Percentiles rank a stretch among this genome's conserved stretches.
phyloP scores from a whole-genome alignment of 2,329 filamentous ascomycete genomes.

The Mollisiaceae sp. region DNA sequence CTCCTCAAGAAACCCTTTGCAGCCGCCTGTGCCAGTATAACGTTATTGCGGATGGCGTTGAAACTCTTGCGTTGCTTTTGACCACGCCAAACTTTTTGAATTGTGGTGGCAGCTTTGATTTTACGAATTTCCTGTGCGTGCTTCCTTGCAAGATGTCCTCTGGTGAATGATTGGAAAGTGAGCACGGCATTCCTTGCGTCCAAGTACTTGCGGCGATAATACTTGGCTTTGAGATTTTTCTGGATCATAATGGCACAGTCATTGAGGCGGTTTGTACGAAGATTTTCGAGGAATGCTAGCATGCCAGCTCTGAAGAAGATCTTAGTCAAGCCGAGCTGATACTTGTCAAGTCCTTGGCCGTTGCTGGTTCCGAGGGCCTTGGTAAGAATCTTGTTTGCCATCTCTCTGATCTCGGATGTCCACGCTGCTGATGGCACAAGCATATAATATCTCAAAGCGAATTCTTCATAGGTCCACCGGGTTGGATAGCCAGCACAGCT shows the following conservation, averaged over 20 bases:
- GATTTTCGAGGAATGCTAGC: slow-evolving; percentile 95
- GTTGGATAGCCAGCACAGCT: slow-evolving; percentile 97
- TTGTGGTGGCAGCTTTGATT: slow-evolving; percentile 87
- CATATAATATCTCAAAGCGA: slow-evolving; percentile 98
- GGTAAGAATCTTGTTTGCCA: slow-evolving; percentile 90
- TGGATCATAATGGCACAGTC: slow-evolving; percentile 97
- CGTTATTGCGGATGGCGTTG: slow-evolving; percentile 76
- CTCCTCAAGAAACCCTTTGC: slow-evolving; percentile 92
- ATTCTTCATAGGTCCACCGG: slow-evolving; percentile 98
- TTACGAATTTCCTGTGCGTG: slow-evolving; percentile 81
- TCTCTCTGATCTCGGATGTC: slow-evolving; percentile 91
- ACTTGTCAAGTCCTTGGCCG: slow-evolving; percentile 83
- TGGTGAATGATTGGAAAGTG: slow-evolving; percentile 75
- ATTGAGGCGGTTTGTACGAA: slow-evolving; percentile 88
- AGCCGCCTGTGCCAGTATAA: slow-evolving; percentile 86
- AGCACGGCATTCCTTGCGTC: slow-evolving; percentile 84
- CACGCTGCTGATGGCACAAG: slow-evolving; percentile 86
- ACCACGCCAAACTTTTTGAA: slow-evolving; percentile 94
- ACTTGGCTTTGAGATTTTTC: slow-evolving; percentile 95
- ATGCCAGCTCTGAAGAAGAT: slow-evolving; percentile 99
- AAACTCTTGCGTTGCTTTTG: slow-evolving; percentile 87
- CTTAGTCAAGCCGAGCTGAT: slow-evolving; percentile 96
- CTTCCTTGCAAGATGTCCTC: slow-evolving; percentile 79
- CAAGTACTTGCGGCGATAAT: slow-evolving; percentile 90
- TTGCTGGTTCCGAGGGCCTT: slow-evolving; percentile 84